These are phyloP conservation scores for Dorcoceras hygrometricum DNA, from an alignment of 257 asterid species.

Conservation along the genomic window DNA sequence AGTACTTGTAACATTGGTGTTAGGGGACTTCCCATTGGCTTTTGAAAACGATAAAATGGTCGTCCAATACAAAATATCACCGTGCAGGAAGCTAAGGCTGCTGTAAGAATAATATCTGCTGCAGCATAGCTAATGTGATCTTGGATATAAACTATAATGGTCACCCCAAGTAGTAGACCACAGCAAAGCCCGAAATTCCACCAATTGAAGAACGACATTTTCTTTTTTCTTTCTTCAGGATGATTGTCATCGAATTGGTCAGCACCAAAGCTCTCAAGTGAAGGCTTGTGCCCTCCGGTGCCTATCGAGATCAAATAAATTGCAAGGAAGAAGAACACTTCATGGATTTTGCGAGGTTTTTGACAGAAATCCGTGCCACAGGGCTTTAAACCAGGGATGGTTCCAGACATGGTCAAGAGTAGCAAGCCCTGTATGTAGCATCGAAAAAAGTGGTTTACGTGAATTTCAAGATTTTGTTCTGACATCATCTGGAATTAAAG, in stretches of 20 bases:
- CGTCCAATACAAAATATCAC: constrained; percentile 49
- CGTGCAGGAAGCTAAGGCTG: constrained; percentile 46
- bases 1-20: constrained; percentile 67
- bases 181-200: constrained; percentile 75
- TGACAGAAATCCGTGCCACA: constrained; percentile 33
- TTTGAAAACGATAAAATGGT: constrained; percentile 60
- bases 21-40: constrained; percentile 64
- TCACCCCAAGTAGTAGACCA: constrained; percentile 70
- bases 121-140: constrained; percentile 72
- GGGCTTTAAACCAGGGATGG: constrained; percentile 52
- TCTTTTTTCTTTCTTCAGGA: constrained; percentile 52
- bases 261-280: constrained; percentile 94
- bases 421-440: constrained; percentile 58
- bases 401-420: constrained; percentile 64
- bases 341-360: constrained; percentile 47
- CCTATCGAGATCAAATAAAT: constrained; percentile 76
- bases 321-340: constrained; percentile 59
- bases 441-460: background rate
- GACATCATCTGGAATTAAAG: background rate
- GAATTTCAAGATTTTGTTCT: background rate
- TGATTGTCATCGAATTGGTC: constrained; percentile 92
- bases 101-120: constrained; percentile 61
- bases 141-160: constrained; percentile 59
- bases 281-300: constrained; percentile 90
- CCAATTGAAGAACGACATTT: constrained; percentile 93